These are phyloP conservation scores for Quercus lobata DNA, from an alignment of 331 rosid genomes.

Conservation along the genomic window DNA sequence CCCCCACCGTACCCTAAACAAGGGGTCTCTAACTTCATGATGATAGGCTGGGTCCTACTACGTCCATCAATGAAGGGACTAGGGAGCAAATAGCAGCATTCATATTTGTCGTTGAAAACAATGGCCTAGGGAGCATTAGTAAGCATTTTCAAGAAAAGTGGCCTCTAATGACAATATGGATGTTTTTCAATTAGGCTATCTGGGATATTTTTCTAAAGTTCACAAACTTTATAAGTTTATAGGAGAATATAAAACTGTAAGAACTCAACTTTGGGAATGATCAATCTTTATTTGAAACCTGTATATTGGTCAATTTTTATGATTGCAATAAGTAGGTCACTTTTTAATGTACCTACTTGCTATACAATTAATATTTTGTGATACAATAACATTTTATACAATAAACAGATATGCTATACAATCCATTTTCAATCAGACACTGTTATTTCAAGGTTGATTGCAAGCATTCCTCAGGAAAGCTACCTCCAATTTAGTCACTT, in stretches of 20 bases:
- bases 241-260: background rate
- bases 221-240: background rate
- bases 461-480: too few relatives aligned
- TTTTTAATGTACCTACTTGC: too few relatives aligned
- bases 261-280: too few relatives aligned
- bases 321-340: too few relatives aligned
- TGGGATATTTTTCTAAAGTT: background rate
- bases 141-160: constrained; percentile 1
- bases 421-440: too few relatives aligned
- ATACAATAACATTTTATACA: too few relatives aligned
- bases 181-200: background rate
- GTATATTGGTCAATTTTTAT: too few relatives aligned
- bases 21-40: constrained; percentile 29
- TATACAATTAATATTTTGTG: too few relatives aligned
- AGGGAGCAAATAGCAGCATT: constrained; percentile 1
- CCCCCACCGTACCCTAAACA: constrained; percentile 22
- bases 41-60: constrained; percentile 29
- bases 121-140: background rate
- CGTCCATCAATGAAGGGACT: background rate
- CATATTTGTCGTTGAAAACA: constrained; percentile 4
- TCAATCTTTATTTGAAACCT: too few relatives aligned
- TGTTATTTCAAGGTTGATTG: too few relatives aligned
- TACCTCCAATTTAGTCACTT: too few relatives aligned
- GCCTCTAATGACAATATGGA: background rate
- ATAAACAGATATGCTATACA: too few relatives aligned